Evolutionary conservation across 805 yeast genomes (phyloP).

Genomic region (Saccharomycopsis malanga): DNA sequence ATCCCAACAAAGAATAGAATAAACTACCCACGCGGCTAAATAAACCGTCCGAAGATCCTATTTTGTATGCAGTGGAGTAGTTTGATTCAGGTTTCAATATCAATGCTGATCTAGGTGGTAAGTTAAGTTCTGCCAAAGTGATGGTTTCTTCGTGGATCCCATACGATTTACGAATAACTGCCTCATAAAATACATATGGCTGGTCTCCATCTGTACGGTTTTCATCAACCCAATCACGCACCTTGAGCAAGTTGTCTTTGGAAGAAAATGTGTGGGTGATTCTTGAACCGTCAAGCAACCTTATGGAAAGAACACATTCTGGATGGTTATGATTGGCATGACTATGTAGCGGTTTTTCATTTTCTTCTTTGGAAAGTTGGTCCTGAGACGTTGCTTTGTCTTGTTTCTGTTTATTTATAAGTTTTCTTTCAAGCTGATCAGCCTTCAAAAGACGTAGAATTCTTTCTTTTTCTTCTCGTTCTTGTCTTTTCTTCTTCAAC

Average conservation of each 20-base stretch:
- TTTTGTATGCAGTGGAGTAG: slow-evolving; percentile 27
- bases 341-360: background rate
- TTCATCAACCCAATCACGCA: slow-evolving; percentile 53
- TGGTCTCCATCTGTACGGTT: slow-evolving; percentile 42
- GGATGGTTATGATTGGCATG: slow-evolving; percentile 3
- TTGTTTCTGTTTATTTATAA: background rate
- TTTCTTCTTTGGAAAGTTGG: background rate
- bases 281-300: slow-evolving; percentile 61
- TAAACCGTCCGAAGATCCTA: slow-evolving; percentile 25
- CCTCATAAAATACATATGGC: slow-evolving; percentile 42
- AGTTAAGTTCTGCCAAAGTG: slow-evolving; percentile 45
- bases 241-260: slow-evolving; percentile 42
- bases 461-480: slow-evolving; percentile 46
- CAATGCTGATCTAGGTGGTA: slow-evolving; percentile 68
- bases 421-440: slow-evolving; percentile 43
- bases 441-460: slow-evolving; percentile 45
- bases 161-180: slow-evolving; percentile 57
- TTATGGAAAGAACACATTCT: slow-evolving; percentile 39
- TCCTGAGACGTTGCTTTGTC: background rate
- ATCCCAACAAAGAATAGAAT: slow-evolving; percentile 31
- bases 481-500: slow-evolving; percentile 31
- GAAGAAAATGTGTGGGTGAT: slow-evolving; percentile 44
- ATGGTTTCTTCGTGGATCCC: slow-evolving; percentile 53
- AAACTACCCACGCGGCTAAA: slow-evolving; percentile 30
- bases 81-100: slow-evolving; percentile 56